Percentiles rank a stretch among this genome's conserved stretches.
phyloP scores from a whole-genome alignment of 495 filamentous ascomycete species.

The Daldinia loculata region DNA sequence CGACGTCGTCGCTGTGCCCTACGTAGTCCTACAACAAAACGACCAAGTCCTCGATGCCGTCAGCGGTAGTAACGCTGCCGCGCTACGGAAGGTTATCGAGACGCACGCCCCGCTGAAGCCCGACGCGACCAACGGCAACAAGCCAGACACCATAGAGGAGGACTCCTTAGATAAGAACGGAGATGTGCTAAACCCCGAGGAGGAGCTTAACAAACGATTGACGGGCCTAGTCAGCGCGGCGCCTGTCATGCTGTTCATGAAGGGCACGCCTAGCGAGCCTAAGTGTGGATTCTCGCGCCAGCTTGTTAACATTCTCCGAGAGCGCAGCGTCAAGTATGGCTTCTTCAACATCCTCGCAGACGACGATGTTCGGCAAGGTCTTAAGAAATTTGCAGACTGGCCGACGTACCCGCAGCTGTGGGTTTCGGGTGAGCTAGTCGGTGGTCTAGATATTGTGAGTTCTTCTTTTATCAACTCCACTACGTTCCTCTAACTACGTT shows the following conservation, averaged over 20 bases:
- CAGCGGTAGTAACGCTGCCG: conserved; percentile 85
- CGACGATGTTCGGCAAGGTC: conserved; percentile 93
- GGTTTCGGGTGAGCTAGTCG: conserved; percentile 83
- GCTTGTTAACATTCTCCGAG: conserved; percentile 82
- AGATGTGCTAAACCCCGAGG: conserved; percentile 56
- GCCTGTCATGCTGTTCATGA: conserved; percentile 97
- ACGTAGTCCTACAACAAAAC: conserved; percentile 80
- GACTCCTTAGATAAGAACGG: conserved; percentile 15
- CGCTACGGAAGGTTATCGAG: conserved; percentile 84
- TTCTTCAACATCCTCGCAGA: conserved; percentile 99
- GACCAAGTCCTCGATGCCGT: conserved; percentile 78
- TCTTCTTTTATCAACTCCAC: background rate
- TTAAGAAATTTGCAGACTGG: conserved; percentile 97
- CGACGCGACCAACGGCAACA: conserved; percentile 45
- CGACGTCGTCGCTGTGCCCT: conserved; percentile 93
- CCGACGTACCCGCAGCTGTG: conserved; percentile 95
- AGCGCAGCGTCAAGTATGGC: conserved; percentile 90
- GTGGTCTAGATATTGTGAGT: conserved; percentile 95
- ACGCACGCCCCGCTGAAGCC: conserved; percentile 61
- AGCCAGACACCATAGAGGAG: conserved; percentile 18
- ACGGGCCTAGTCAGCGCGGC: conserved; percentile 87
- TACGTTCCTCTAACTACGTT: conserved; percentile 1
- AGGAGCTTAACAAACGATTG: conserved; percentile 80
- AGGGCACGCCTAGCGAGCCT: conserved; percentile 86
- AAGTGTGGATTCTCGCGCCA: conserved; percentile 96